Evolutionary conservation across 805 yeast species (phyloP).

Genomic region (Saturnispora silvae): DNA sequence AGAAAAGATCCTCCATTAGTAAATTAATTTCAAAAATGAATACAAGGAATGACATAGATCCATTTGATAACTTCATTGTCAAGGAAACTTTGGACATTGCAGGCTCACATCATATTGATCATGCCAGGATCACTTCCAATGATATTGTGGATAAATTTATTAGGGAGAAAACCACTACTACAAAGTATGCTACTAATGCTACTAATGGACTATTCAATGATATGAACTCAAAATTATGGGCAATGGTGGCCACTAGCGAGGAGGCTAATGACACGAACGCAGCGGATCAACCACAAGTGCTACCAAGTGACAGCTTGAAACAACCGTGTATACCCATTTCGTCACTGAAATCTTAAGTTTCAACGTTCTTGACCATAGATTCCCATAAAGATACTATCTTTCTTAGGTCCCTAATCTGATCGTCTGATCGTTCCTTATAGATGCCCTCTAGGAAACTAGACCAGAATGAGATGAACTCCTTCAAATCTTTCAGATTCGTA

Average conservation of each 20-base stretch:
- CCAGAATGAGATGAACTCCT: slow-evolving; percentile 45
- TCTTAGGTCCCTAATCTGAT: slow-evolving; percentile 26
- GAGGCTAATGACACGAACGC: no score
- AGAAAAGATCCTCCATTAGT: neutral
- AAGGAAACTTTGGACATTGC: neutral
- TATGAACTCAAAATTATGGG: no score
- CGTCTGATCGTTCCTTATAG: slow-evolving; percentile 28
- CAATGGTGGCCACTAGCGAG: no score
- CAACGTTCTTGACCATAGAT: neutral
- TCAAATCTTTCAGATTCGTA: slow-evolving; percentile 18
- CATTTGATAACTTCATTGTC: neutral
- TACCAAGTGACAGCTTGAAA: no score
- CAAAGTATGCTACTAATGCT: no score
- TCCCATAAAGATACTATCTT: slow-evolving; percentile 7
- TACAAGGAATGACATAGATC: neutral
- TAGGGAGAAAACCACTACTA: no score
- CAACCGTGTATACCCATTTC: no score
- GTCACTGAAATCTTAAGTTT: no score
- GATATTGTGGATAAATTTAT: slow-evolving; percentile 1
- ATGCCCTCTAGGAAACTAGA: slow-evolving; percentile 30
- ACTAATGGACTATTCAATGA: no score
- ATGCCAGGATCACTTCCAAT: neutral
- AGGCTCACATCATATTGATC: neutral
- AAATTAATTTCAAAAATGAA: slow-evolving; percentile 1
- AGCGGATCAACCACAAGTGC: no score